phyloP scores from a whole-genome alignment of 2,329 filamentous ascomycete species.

The Aspergillaceae sp. region DNA sequence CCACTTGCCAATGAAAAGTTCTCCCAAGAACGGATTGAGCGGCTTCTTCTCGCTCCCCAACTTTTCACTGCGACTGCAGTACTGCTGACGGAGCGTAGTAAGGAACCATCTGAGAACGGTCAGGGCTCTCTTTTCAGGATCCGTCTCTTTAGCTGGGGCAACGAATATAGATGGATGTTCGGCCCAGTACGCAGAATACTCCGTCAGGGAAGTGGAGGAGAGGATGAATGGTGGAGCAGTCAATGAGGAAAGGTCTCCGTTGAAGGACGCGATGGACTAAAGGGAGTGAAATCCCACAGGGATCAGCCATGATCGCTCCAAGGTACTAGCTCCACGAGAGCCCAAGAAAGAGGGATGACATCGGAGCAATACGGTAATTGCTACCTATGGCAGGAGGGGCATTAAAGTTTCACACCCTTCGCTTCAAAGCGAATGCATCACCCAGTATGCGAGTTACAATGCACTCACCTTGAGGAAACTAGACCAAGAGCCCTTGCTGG shows the following conservation, averaged over 20 bases:
- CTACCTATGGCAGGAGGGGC: neutral
- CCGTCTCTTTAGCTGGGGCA: slow-evolving; percentile 68
- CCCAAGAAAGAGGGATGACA: neutral
- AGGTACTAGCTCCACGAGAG: neutral
- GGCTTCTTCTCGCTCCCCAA: slow-evolving; percentile 94
- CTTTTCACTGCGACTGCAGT: slow-evolving; percentile 65
- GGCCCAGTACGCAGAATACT: slow-evolving; percentile 77
- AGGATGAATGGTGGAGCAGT: slow-evolving; percentile 78
- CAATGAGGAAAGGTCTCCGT: slow-evolving; percentile 69
- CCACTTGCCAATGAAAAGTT: slow-evolving; percentile 91
- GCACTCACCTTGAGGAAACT: slow-evolving; percentile 39
- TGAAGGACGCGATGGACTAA: slow-evolving; percentile 68
- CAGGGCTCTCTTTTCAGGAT: slow-evolving; percentile 72
- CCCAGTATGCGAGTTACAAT: neutral
- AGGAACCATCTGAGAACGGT: slow-evolving; percentile 96
- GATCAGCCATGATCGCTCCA: neutral
- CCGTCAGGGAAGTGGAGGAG: slow-evolving; percentile 66
- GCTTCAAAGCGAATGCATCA: neutral
- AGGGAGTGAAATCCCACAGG: neutral
- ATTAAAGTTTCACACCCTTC: neutral
- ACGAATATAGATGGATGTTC: slow-evolving; percentile 70
- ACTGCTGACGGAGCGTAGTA: slow-evolving; percentile 83
- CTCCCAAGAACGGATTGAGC: slow-evolving; percentile 88
- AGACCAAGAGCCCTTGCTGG: slow-evolving; percentile 39
- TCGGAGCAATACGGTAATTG: neutral